Evolutionary conservation across 2,329 filamentous ascomycete species (phyloP).

Genomic region (Penicillium sp.): DNA sequence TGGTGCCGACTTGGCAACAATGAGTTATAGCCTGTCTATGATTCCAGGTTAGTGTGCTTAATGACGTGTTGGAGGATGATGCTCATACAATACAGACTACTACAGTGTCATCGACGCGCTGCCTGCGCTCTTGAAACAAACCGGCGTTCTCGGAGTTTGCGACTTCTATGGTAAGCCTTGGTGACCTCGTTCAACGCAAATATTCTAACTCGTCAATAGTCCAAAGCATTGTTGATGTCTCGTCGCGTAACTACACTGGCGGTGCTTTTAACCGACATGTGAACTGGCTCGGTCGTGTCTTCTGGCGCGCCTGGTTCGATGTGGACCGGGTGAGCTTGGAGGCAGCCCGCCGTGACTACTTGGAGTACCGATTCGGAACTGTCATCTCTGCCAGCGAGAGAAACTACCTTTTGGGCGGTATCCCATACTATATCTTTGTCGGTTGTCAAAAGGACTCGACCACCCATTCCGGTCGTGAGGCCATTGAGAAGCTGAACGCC

Average conservation of each 20-base stretch:
- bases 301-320: slow-evolving; percentile 96
- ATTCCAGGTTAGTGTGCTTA: slow-evolving; percentile 50
- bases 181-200: background rate
- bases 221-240: slow-evolving; percentile 75
- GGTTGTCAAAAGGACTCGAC: slow-evolving; percentile 68
- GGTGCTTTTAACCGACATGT: slow-evolving; percentile 79
- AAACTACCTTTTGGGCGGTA: slow-evolving; percentile 72
- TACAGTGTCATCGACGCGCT: slow-evolving; percentile 88
- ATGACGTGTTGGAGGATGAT: too few species aligned
- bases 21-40: slow-evolving; percentile 96
- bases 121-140: slow-evolving; percentile 61
- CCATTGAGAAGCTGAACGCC: slow-evolving; percentile 75
- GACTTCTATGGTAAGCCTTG: slow-evolving; percentile 65
- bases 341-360: slow-evolving; percentile 72
- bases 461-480: slow-evolving; percentile 50
- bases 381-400: slow-evolving; percentile 73
- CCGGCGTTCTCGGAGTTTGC: slow-evolving; percentile 72
- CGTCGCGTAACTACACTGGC: slow-evolving; percentile 81
- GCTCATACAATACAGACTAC: too few species aligned
- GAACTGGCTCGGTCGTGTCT: slow-evolving; percentile 72
- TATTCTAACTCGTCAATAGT: slow-evolving; percentile 41
- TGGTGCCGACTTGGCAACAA: slow-evolving; percentile 76
- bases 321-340: slow-evolving; percentile 84
- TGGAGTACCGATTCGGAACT: slow-evolving; percentile 91
- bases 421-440: slow-evolving; percentile 92